Base-by-base conservation (phyloP, 331 rosid species). In the Dryas integrifolia region DNA sequence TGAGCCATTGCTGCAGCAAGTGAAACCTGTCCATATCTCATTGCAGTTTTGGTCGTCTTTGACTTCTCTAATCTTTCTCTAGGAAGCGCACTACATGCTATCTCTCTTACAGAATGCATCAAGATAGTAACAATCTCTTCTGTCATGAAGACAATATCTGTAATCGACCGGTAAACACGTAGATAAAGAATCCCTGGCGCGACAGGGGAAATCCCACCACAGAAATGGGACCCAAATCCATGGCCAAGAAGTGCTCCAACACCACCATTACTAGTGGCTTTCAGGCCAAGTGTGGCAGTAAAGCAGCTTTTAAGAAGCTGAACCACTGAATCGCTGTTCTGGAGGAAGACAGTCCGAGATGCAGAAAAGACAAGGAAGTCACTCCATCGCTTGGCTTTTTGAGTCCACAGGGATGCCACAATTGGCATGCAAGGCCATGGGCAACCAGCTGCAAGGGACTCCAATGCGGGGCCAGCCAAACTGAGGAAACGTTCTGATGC, bases 371-470 rank as follows among this genome's bases (percentile, higher is more conserved):
- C 76, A 35, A 86, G 84, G 62, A 86, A 86, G 77, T 86, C 90
- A 5, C 86, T 83, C 90, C 90, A 86, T 52, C 86, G 76, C 72
- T 79, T 86, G 6, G 90, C 90, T 75, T 86, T 86, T 73, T 83
- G 90, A 59, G 90, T 86, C 90, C 90, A 86, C 39, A 86, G 81
- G 69, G 90, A 86, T 10, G 90, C 79, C 39, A 86, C 90, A 52
- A 86, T 83, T 47, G 90, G 86, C 90, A 86, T 86, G 65, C 90
- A 86, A 59, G 90, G 90, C 88, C 90, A 86, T 0, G 90, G 90
- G 62, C 90, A 86, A 58, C 86, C 90, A 11, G 90, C 90, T 16
- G 90, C 87, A n/a, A 86, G 88, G 74, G 79, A 57, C 77, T 86
- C 90, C 72, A 86, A 79, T 69, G 88, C 77, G 16, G 90, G 90